Evolutionary conservation across 345 rosid genomes (phyloP), one percentile per base, ranked within the genome.

Genomic region (Hirschfeldia incana): DNA sequence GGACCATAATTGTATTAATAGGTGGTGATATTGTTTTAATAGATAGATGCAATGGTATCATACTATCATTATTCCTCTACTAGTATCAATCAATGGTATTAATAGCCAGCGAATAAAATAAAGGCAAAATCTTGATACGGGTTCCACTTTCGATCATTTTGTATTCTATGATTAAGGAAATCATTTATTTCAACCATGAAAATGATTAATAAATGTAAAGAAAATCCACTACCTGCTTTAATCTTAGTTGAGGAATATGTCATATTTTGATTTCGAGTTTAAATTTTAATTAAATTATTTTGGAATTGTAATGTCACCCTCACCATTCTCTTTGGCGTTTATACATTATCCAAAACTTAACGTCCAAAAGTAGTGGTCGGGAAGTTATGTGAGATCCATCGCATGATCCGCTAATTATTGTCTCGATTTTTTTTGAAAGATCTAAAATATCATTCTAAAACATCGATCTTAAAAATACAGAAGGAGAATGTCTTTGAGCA

Each of bases 331-430:
- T 73, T 78, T 59, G 64, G 81, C 69, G 62, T 72, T 66, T 53
- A 28, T 51, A 39, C 57, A 63, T 51, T 21, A 34, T 36, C 42
- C 42, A 36, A 36, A 29, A 36, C 8, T 36, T 7, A 36, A 36
- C 8, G 42, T 34, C 34, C 68, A 60, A 73, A 78, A 73, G 82
- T 78, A 73, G 82, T 73, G 82, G 82, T 67, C 55, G 42, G 74
- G 82, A 78, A 78, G 77, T 78, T 78, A 59, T 65, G 39, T 28
- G 28, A 70, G 58, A 61, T 70, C 75, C 32, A 65, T 78, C 5
- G 27, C 37, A 33, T 73, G 11, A 78, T 67, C 61, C 59, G 16
- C 32, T 5, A 53, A 63, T 26, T 62, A 26, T 53, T 59, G 59
- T 64, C 71, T 64, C 44, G 70, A 51, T 71, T 53, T 71, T 61